phyloP scores from a whole-genome alignment of 345 rosid genomes.

The Camelina laxa region DNA sequence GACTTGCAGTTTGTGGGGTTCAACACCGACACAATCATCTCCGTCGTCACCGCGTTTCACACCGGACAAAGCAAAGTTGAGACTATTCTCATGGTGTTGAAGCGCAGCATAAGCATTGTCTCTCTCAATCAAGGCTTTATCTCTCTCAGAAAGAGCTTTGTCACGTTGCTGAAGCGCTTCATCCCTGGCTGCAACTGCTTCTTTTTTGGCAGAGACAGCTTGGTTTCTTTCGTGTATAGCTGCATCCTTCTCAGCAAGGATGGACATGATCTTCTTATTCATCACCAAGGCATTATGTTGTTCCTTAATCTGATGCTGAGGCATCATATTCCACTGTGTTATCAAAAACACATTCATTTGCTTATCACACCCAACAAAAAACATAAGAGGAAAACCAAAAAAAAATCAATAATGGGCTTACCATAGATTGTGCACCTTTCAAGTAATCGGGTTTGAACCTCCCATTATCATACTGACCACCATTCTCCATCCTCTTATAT shows the following conservation, averaged over 20 bases:
- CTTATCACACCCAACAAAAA: constrained; percentile 24
- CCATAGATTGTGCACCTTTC: constrained; percentile 63
- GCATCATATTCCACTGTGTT: constrained; percentile 77
- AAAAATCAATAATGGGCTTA: constrained; percentile 37
- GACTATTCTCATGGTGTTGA: constrained; percentile 66
- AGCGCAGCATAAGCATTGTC: constrained; percentile 80
- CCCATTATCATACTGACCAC: constrained; percentile 67
- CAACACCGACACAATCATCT: constrained; percentile 47
- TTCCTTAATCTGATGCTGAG: constrained; percentile 82
- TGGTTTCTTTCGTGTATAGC: constrained; percentile 75
- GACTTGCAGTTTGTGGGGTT: constrained; percentile 57
- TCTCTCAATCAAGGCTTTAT: constrained; percentile 77
- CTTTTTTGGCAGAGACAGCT: constrained; percentile 73
- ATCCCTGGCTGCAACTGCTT: constrained; percentile 75
- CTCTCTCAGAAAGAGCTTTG: constrained; percentile 77
- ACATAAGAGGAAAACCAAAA: constrained; percentile 11
- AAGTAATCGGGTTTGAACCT: constrained; percentile 65
- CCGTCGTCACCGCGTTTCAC: constrained; percentile 54
- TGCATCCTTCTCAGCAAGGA: constrained; percentile 80
- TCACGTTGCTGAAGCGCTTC: constrained; percentile 89
- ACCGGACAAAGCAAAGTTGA: constrained; percentile 54
- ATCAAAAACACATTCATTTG: constrained; percentile 55
- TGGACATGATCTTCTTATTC: constrained; percentile 89
- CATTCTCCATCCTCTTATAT: constrained; percentile 62
- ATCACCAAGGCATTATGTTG: constrained; percentile 75